Evolutionary conservation across 106 monocot species (phyloP), one percentile per base, ranked within the genome.

Genomic region (Alisma plantagoaquatica): DNA sequence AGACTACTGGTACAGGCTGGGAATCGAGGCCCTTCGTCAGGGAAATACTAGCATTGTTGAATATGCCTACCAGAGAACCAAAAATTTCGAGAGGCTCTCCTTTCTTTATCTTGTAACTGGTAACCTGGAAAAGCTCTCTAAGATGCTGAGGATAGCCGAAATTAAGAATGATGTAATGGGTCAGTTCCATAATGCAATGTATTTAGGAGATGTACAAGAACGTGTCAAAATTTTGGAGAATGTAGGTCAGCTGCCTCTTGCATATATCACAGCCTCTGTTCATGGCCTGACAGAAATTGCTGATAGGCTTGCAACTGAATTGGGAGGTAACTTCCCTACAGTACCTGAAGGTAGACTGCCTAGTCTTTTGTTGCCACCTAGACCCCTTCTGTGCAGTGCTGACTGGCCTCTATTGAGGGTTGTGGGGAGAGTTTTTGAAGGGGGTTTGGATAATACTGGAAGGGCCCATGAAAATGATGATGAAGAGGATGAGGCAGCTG

Each of bases 131-230:
- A 90, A 90, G 58, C 79, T 90, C 17, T 79, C 83, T 4, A 83
- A 80, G 22, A 90, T 90, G 89, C 35, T 83, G 30, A 90, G 60
- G 51, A 90, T 90, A 30, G 89, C 89, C n/a, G 89, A 83, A 35
- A 79, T 79, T 14, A 90, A 90, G 58, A 90, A 83, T 27, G 83
- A 90, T 62, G 55, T 83, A 25, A 90, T 90, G 89, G 89, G 89
- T 7, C 89, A 90, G 68, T 90, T 90, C 68, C 89, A 90, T 50
- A 90, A 90, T 76, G 89, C 89, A 11, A 60, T 90, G 60, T 90
- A 90, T 61, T 56, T 90, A 14, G 89, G 89, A 20, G 79, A 90
- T 46, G 61, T 83, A 41, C 61, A 66, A 31, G 83, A 90, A 49
- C 53, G 83, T 2, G 76, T 90, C 6, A 79, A 77, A 61, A 83